Evolutionary conservation across 2,329 filamentous ascomycete species (phyloP).

Genomic region (Colletotrichum eleusines): DNA sequence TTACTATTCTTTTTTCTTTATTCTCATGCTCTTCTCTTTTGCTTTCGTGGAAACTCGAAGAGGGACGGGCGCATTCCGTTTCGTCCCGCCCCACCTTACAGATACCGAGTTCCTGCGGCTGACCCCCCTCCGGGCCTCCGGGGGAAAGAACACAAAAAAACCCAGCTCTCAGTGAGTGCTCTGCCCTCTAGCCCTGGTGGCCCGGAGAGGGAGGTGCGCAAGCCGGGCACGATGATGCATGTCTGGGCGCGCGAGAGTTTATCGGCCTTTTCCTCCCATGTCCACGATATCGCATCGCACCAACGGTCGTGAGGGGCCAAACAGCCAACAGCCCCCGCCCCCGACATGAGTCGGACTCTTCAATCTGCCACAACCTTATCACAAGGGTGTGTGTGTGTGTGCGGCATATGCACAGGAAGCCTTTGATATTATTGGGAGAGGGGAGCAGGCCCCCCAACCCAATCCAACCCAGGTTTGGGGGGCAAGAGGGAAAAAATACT

Average conservation of each 20-base stretch:
- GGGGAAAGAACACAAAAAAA: neutral
- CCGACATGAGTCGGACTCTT: conserved; percentile 4
- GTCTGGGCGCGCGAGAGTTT: neutral
- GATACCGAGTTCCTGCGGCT: neutral
- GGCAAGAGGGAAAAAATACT: neutral
- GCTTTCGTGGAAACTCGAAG: neutral
- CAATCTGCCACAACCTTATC: conserved; percentile 5
- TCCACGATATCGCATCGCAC: neutral
- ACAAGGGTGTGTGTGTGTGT: neutral
- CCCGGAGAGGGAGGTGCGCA: neutral
- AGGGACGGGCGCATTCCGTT: neutral
- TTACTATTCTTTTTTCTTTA: neutral
- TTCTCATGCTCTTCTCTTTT: neutral
- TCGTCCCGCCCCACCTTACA: neutral
- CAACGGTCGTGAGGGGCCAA: neutral
- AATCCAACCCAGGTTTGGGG: too few species aligned
- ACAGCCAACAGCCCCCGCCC: neutral
- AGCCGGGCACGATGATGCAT: neutral
- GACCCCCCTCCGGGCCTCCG: too few species aligned
- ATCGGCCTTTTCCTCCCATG: neutral
- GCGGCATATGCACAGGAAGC: neutral
- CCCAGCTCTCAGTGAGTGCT: neutral
- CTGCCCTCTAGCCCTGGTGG: neutral
- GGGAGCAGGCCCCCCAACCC: too few species aligned
- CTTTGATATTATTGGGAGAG: neutral